Evolutionary conservation across 345 rosid genomes (phyloP).

Genomic region (Arabidopsis suecica): DNA sequence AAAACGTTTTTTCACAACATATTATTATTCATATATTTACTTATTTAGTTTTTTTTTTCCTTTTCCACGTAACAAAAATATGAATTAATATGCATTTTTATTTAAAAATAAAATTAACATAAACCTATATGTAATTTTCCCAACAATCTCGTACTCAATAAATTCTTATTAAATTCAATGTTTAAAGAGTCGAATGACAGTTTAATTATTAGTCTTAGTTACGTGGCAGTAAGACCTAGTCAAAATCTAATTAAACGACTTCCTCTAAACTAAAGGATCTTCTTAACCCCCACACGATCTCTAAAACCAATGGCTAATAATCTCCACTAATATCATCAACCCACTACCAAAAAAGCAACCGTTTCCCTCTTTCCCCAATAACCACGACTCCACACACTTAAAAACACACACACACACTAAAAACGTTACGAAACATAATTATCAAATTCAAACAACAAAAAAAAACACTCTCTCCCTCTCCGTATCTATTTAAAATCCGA

Average conservation of each 20-base stretch:
- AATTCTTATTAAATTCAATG: background rate
- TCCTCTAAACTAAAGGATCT: slow-evolving; percentile 34
- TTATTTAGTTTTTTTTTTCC: too few relatives aligned
- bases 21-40: too few relatives aligned
- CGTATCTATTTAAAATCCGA: background rate
- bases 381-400: slow-evolving; percentile 26
- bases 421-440: slow-evolving; percentile 25
- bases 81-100: too few relatives aligned
- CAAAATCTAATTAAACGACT: slow-evolving; percentile 36
- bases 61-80: too few relatives aligned
- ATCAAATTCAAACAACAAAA: background rate
- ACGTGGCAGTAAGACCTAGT: slow-evolving; percentile 28
- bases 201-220: background rate
- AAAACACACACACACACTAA: background rate
- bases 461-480: slow-evolving; percentile 2
- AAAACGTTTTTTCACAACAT: too few relatives aligned
- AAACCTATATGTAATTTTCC: background rate
- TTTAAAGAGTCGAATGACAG: background rate
- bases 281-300: slow-evolving; percentile 37
- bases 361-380: slow-evolving; percentile 20
- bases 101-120: too few relatives aligned
- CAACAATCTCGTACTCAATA: background rate
- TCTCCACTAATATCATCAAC: slow-evolving; percentile 16
- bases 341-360: slow-evolving; percentile 36
- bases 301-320: slow-evolving; percentile 17